phyloP scores from a whole-genome alignment of 2,329 filamentous ascomycete genomes.

The Fusarium sp. region DNA sequence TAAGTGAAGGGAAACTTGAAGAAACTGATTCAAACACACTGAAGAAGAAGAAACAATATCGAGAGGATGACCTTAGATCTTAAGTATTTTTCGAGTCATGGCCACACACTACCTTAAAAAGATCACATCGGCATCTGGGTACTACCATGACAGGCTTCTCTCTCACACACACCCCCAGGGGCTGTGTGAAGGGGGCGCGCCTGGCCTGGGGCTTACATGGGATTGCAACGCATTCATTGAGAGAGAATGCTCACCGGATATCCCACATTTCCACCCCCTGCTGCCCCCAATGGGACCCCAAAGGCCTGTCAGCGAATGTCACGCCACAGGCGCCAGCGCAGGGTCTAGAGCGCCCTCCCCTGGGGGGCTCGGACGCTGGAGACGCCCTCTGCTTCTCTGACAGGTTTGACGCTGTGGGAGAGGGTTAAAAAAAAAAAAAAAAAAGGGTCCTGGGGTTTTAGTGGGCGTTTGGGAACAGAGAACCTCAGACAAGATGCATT shows the following conservation, averaged over 20 bases:
- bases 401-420: not conserved
- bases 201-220: not conserved
- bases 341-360: not conserved
- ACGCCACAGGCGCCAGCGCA: not conserved
- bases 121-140: not conserved
- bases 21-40: not conserved
- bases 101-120: not conserved
- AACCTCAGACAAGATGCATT: not conserved
- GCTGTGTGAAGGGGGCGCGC: not conserved
- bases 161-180: not conserved
- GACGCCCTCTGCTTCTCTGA: not conserved
- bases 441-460: not conserved
- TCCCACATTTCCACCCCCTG: not conserved
- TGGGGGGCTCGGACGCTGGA: not conserved
- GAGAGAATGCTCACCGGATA: not conserved
- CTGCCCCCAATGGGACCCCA: not conserved
- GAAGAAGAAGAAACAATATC: not conserved
- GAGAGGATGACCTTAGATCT: not conserved
- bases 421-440: not conserved
- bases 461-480: not conserved
- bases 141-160: not conserved
- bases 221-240: conserved; percentile 3
- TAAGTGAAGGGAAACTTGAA: not conserved
- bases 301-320: not conserved
- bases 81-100: not conserved